Evolutionary conservation across 345 rosid genomes (phyloP), one percentile per base, ranked within the genome.

Genomic region (Hibiscus trionum): DNA sequence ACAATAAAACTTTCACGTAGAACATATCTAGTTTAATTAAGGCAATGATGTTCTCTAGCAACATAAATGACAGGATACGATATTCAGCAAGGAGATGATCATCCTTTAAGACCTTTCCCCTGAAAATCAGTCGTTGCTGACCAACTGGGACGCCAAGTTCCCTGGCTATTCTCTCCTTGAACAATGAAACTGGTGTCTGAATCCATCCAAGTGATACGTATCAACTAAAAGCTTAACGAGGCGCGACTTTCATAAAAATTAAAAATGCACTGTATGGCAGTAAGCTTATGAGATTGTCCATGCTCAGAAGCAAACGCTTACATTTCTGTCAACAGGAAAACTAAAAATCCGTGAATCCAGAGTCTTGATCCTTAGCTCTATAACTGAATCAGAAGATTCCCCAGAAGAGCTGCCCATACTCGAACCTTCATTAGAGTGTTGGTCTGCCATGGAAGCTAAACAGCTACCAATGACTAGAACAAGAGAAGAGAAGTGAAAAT

Each of bases 101-200:
- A 84, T 92, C 97, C 82, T 90, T 95, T 77, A 92, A 83, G 66
- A 95, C 98, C 79, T 86, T 86, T 78, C 98, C 98, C 61, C 96
- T 81, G 72, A 92, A 95, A 83, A 95, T 95, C 78, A 95, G 84
- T 63, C 99, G 79, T 68, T 92, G 99, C 80, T 90, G 98, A 74
- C 86, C 87, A 33, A 86, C 96, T 5, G 99, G 90, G 56, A 95
- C 87, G n/a, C 93, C 94, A 53, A 84, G 73, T 72, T 78, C 81
- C 70, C 63, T 42, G 15, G 98, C 93, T 80, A 95, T 85, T 80
- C 84, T 89, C 84, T 95, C 98, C 87, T 95, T 95, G 81, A 95
- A 95, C 50, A 73, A 66, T 4, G 79, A 84, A 82, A 95, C 97
- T 7, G 77, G 77, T 75, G 86, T 84, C 99, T 95, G 91, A 76